Conservation (phyloP, 305 asterid species). For the Fraxinus angustifolia region DNA sequence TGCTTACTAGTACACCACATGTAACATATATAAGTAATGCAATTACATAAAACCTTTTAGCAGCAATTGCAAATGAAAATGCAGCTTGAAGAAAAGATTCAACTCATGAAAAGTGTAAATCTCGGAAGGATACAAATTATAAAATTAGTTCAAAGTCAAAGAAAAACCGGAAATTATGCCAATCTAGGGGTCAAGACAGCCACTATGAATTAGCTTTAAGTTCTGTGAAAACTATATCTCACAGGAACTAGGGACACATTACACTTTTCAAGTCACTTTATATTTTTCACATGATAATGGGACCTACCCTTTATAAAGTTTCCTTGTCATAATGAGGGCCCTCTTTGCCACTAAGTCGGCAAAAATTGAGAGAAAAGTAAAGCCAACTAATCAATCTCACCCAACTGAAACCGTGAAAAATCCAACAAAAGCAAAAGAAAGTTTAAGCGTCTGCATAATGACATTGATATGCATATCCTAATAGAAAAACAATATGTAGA, state of each 20-base stretch:
- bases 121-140: background rate
- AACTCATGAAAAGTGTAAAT: conserved; percentile 9
- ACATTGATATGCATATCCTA: conserved; percentile 10
- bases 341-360: conserved; percentile 46
- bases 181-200: conserved; percentile 33
- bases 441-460: conserved; percentile 7
- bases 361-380: conserved; percentile 25
- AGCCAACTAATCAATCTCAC: conserved; percentile 35
- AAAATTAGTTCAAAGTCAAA: conserved; percentile 9
- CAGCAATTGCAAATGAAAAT: conserved; percentile 15
- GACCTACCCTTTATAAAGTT: conserved; percentile 37
- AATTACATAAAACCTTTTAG: conserved; percentile 10
- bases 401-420: conserved; percentile 38
- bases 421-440: conserved; percentile 22
- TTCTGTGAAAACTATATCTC: conserved; percentile 27
- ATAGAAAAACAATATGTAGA: background rate
- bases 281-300: conserved; percentile 31
- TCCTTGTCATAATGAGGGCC: conserved; percentile 46
- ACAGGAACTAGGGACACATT: conserved; percentile 21
- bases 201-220: conserved; percentile 26
- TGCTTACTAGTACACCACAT: background rate
- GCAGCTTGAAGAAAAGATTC: conserved; percentile 2
- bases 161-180: conserved; percentile 26
- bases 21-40: background rate
- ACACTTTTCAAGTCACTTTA: conserved; percentile 21